phyloP scores from a whole-genome alignment of 495 filamentous ascomycete species.

The Penicillium paxilli region DNA sequence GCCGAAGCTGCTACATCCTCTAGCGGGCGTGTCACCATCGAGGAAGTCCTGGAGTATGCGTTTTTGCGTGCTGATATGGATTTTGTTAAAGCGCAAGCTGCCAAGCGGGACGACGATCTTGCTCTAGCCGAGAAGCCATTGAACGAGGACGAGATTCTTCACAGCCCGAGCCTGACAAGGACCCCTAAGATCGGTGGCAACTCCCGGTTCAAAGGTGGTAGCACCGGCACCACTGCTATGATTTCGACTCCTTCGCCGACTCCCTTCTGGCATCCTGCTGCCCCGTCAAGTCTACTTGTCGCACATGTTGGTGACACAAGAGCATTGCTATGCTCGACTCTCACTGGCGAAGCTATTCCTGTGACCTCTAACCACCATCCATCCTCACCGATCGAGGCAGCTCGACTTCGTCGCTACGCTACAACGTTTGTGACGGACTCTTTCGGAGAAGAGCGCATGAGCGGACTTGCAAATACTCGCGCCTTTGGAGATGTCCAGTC shows the following conservation, averaged over 20 bases:
- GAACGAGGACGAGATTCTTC: conserved; percentile 77
- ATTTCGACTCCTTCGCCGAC: conserved; percentile 88
- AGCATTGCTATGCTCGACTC: conserved; percentile 80
- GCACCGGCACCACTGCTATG: conserved; percentile 83
- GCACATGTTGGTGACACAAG: conserved; percentile 94
- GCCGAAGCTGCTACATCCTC: background rate
- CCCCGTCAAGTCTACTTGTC: conserved; percentile 78
- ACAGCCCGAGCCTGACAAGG: conserved; percentile 59
- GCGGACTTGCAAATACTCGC: conserved; percentile 89
- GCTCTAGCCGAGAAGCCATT: conserved; percentile 69
- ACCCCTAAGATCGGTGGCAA: conserved; percentile 62
- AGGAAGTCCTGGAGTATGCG: conserved; percentile 72
- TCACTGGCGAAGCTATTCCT: conserved; percentile 72
- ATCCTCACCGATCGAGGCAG: conserved; percentile 77
- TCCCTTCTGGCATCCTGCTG: conserved; percentile 91
- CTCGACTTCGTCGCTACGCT: conserved; percentile 80
- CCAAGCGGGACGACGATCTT: conserved; percentile 68
- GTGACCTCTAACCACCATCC: conserved; percentile 90
- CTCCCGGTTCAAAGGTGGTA: conserved; percentile 86
- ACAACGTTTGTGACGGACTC: conserved; percentile 89
- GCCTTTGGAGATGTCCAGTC: conserved; percentile 88
- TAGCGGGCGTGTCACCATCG: conserved; percentile 38
- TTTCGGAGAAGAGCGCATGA: conserved; percentile 95
- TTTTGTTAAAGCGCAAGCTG: conserved; percentile 83
- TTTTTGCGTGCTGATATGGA: conserved; percentile 91